Percentiles rank a stretch among this genome's conserved stretches.
Conservation (phyloP, 805 yeast genomes). For the Pichia gijzeniarum region DNA sequence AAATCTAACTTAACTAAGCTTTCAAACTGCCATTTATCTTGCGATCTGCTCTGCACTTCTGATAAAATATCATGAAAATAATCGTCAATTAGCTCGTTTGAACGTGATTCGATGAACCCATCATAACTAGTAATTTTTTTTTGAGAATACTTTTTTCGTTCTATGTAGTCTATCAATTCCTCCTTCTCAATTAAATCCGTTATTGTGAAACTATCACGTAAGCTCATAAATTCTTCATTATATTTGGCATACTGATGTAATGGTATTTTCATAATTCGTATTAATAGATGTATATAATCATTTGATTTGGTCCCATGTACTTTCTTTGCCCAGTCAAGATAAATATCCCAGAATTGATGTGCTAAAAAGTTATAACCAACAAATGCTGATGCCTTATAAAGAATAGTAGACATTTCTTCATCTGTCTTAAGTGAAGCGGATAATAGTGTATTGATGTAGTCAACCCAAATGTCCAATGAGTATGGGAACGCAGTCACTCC, state of each 20-base stretch:
- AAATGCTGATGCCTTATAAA: constrained; percentile 40
- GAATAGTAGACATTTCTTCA: constrained; percentile 34
- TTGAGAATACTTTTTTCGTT: constrained; percentile 10
- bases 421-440: constrained; percentile 33
- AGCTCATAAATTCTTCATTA: constrained; percentile 43
- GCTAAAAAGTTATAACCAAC: constrained; percentile 72
- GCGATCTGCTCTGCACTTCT: constrained; percentile 46
- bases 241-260: constrained; percentile 82
- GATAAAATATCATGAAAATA: constrained; percentile 39
- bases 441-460: constrained; percentile 49
- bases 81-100: constrained; percentile 32
- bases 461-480: constrained; percentile 64
- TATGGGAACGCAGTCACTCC: constrained; percentile 47
- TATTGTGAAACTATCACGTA: constrained; percentile 31
- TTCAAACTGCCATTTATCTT: constrained; percentile 68
- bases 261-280: constrained; percentile 51
- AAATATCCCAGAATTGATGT: constrained; percentile 79
- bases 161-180: constrained; percentile 26
- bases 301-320: constrained; percentile 29
- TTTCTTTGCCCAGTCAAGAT: constrained; percentile 52
- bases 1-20: constrained; percentile 54
- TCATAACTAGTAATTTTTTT: background rate
- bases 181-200: constrained; percentile 27
- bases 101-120: constrained; percentile 14
- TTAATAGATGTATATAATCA: constrained; percentile 36